These are phyloP conservation scores for Solanum hybrid DNA, from an alignment of 305 asterid genomes.

Conservation along the genomic window DNA sequence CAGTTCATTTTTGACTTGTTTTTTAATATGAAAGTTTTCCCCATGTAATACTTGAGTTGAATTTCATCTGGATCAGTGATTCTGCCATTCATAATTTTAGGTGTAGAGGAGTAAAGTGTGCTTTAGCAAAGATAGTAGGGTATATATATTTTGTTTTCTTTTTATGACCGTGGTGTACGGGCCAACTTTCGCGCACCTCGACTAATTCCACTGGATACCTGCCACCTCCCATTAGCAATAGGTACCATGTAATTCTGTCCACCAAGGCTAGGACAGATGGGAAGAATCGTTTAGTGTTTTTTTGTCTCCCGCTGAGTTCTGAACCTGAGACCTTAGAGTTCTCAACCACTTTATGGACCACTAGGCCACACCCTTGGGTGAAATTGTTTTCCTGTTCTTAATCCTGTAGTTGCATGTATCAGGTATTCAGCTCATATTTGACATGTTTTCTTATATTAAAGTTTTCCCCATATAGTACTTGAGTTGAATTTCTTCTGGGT, in stretches of 20 bases:
- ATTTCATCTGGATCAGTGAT: not conserved
- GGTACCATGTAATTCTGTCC: not conserved
- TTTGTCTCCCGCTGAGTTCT: not conserved
- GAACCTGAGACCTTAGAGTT: not conserved
- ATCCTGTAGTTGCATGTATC: slow-evolving; percentile 46
- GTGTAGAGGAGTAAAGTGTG: not conserved
- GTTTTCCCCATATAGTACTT: not conserved
- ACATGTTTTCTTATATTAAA: not conserved
- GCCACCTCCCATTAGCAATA: not conserved
- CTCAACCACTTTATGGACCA: not conserved
- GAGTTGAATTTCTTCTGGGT: not conserved
- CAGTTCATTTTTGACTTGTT: not conserved
- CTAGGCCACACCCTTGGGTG: not conserved
- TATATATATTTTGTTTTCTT: not conserved
- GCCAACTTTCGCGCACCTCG: not conserved
- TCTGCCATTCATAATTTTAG: not conserved
- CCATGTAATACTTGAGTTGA: not conserved
- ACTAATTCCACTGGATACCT: not conserved
- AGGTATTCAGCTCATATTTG: slow-evolving; percentile 33
- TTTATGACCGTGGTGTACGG: not conserved
- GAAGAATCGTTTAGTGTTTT: too few species aligned
- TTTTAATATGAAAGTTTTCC: not conserved
- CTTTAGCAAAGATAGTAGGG: not conserved
- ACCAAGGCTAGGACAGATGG: not conserved
- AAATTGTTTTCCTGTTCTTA: not conserved